phyloP scores from a whole-genome alignment of 2,329 filamentous ascomycete genomes.

The Penicillium occitanis region DNA sequence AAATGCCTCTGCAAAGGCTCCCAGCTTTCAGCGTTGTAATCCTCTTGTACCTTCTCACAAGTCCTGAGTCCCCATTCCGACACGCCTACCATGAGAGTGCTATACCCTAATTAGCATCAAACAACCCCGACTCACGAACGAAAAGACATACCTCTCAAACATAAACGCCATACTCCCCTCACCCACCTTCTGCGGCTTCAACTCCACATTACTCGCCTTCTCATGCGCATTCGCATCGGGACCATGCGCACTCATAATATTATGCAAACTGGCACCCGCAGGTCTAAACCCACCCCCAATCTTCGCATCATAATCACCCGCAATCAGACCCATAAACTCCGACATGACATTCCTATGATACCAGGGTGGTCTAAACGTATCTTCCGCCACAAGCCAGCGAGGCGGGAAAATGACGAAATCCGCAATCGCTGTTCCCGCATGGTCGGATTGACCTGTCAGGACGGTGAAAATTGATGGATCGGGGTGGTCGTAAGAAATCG shows the following conservation, averaged over 20 bases:
- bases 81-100: conserved; percentile 67
- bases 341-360: conserved; percentile 67
- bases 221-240: conserved; percentile 58
- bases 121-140: background rate
- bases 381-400: conserved; percentile 61
- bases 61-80: conserved; percentile 71
- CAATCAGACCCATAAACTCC: conserved; percentile 66
- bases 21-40: conserved; percentile 83
- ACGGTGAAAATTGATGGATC: conserved; percentile 76
- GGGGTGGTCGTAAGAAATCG: conserved; percentile 72
- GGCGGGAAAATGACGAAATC: conserved; percentile 67
- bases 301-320: conserved; percentile 62
- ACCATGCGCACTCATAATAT: conserved; percentile 70
- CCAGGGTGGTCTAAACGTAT: conserved; percentile 62
- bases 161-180: conserved; percentile 64
- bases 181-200: conserved; percentile 59
- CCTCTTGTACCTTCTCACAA: conserved; percentile 68
- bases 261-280: conserved; percentile 64
- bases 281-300: conserved; percentile 58
- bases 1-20: conserved; percentile 65
- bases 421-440: conserved; percentile 61
- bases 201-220: conserved; percentile 53
- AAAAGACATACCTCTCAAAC: conserved; percentile 54
- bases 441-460: conserved; percentile 58
- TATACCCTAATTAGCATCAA: conserved; percentile 27